Conservation (phyloP, 495 filamentous ascomycete genomes). For the Neurospora hispaniola region DNA sequence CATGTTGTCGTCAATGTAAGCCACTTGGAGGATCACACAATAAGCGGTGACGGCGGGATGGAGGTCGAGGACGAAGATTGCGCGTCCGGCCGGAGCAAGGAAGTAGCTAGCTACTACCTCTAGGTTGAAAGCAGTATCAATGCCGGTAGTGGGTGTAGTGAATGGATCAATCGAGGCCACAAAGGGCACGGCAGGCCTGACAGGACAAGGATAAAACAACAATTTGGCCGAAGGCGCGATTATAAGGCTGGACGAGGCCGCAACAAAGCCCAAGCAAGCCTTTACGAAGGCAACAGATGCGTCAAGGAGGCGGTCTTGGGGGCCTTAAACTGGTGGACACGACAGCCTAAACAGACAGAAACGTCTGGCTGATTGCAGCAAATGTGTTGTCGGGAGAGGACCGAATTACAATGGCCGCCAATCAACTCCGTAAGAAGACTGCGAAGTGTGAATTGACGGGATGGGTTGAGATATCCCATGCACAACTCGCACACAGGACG, state of each 20-base stretch:
- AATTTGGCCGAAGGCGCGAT: not conserved
- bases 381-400: not conserved
- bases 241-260: not conserved
- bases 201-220: not conserved
- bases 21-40: not conserved
- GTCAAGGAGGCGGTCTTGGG: not conserved
- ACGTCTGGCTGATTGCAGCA: not conserved
- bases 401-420: not conserved
- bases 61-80: not conserved
- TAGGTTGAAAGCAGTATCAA: not conserved
- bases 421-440: not conserved
- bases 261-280: not conserved
- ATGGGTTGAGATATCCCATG: not conserved
- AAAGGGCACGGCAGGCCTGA: not conserved
- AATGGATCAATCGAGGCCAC: not conserved
- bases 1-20: constrained; percentile 11
- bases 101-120: no score
- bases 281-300: not conserved
- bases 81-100: not conserved
- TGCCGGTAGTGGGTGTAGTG: not conserved
- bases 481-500: not conserved
- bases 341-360: not conserved
- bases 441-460: not conserved
- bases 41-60: not conserved
- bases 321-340: not conserved